phyloP scores from a whole-genome alignment of 257 asterid species.

The Gardenia jasminoides region DNA sequence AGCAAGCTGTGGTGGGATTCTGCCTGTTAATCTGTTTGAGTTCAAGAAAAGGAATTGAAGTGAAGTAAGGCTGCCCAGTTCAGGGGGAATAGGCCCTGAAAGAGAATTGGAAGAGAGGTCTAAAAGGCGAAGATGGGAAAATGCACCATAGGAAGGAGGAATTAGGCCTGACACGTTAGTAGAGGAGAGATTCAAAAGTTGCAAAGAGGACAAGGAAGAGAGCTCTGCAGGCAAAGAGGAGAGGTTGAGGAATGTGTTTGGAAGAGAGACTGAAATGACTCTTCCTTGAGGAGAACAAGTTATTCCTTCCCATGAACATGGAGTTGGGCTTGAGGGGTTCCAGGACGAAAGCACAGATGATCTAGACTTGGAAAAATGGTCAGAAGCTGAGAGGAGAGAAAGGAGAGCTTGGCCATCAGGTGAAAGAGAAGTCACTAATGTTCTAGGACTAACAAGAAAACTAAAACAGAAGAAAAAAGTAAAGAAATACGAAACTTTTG shows the following conservation, averaged over 20 bases:
- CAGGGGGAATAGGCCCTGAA: constrained; percentile 60
- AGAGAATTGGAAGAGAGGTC: constrained; percentile 77
- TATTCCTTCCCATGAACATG: constrained; percentile 92
- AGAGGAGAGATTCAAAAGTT: constrained; percentile 82
- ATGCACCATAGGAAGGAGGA: constrained; percentile 59
- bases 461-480: constrained; percentile 29
- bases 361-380: constrained; percentile 49
- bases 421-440: constrained; percentile 45
- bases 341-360: constrained; percentile 73
- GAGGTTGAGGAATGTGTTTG: constrained; percentile 77
- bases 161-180: constrained; percentile 81
- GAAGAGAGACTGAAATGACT: constrained; percentile 78
- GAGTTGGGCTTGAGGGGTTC: constrained; percentile 65
- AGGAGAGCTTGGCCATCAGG: constrained; percentile 83
- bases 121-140: constrained; percentile 59
- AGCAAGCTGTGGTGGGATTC: constrained; percentile 61
- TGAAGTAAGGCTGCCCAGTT: constrained; percentile 49
- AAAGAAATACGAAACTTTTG: constrained; percentile 15
- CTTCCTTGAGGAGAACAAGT: constrained; percentile 88
- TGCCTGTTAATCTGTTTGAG: constrained; percentile 60
- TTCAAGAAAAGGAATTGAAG: constrained; percentile 79
- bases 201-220: constrained; percentile 74
- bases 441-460: not conserved
- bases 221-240: constrained; percentile 63
- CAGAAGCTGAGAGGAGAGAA: constrained; percentile 63